Evolutionary conservation across 2,329 filamentous ascomycete species (phyloP), one percentile per base, ranked within the genome.

Genomic region (Pseudocercospora fuligena): DNA sequence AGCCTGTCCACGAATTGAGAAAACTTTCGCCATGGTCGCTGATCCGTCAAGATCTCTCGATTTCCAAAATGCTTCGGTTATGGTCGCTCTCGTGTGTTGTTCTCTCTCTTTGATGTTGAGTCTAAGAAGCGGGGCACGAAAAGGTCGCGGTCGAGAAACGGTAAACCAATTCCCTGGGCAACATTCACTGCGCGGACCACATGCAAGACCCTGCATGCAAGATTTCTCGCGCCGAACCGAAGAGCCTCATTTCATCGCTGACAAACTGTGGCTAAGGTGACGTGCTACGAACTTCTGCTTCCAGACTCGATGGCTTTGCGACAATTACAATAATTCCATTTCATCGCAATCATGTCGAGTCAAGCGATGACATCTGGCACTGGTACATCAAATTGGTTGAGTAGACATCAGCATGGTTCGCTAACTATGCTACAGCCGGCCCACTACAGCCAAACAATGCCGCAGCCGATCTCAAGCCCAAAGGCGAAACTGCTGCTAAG

Each of bases 1-100:
- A 76, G 91, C 91, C 84, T 91, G 95, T 80, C 92, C 93, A 81
- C 97, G 92, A 73, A 98, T 89, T 73, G 93, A 94, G 83, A 97
- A 98, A 77, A 92, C 79, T 79, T 91, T 93, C 64, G 81, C 75
- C 82, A 86, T 87, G 70, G 86, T 89, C 70, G 78, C 43, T 11
- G 47, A 53, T 23, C n/a, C 14, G 47, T 27, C 11, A 19, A 23
- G 47, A 5, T 5, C 11, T 31, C 21, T 27, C 16, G 33, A 3
- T 19, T 12, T 23, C 47, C 23, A 43, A 27, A n/a, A 33, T 12
- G 5, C 53, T 51, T 63, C 40, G 19, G 2, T 7, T n/a, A 2
- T 9, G 40, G 5, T 2, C n/a, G 40, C n/a, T 43, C 16, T 7
- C n/a, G 40, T 43, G 40, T 43, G 6, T 43, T 43, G 16, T 19